Evolutionary conservation across 73 alveolate species (phyloP), one percentile per base, ranked within the genome.

Genomic region (Symbiodinium natans): DNA sequence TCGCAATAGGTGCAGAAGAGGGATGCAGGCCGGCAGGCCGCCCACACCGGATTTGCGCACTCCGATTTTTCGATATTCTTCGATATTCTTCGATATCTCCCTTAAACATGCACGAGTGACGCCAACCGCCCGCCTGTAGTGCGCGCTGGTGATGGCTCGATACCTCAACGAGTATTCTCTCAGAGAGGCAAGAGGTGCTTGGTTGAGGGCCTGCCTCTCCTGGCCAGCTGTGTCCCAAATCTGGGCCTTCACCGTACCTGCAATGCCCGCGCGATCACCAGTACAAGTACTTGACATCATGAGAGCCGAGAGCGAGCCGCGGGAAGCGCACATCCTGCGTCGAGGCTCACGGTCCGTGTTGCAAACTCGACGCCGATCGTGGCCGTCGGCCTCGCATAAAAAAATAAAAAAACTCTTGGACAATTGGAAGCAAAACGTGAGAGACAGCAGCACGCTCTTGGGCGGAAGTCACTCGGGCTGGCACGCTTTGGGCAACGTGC

Each of bases 331-430:
- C 95, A 40, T 99, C 99, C 80, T 63, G 80, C 36, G 27, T 63
- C 80, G 41, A 99, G 42, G 25, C 93, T 93, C n/a, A 99, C 95
- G 8, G 99, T 82, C 93, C 99, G 99, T 34, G 99, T 99, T 10
- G 99, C 99, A 99, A 99, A 99, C 98, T 99, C 99, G 3, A 99
- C 99, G 19, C 99, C 99, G 54, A 99, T 99, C 52, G 86, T 88
- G n/a, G 38, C 63, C 25, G 80, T 63, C 27, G 80, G 80, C 80
- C 80, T 63, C 80, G 11, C 10, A n/a, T n/a, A n/a, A n/a, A n/a
- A n/a, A n/a, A n/a, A n/a, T n/a, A n/a, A n/a, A n/a, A n/a, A n/a
- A n/a, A n/a, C n/a, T n/a, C n/a, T n/a, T n/a, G n/a, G n/a, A n/a
- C n/a, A n/a, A n/a, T n/a, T n/a, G n/a, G n/a, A n/a, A n/a, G n/a